phyloP scores from a whole-genome alignment of 345 rosid species.

The Populus ilicifolia region DNA sequence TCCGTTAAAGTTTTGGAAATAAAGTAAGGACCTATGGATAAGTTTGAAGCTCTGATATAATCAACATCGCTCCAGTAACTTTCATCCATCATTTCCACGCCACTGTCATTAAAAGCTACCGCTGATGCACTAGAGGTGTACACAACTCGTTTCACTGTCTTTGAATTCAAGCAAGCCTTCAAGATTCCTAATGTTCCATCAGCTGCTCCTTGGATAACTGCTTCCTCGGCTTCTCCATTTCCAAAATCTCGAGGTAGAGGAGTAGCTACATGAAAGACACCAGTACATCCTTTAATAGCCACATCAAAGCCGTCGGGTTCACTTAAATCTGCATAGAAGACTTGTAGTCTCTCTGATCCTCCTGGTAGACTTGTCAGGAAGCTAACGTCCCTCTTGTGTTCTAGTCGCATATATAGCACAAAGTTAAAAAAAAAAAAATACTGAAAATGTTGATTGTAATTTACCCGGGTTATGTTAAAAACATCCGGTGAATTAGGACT shows the following conservation, averaged over 20 bases:
- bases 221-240: conserved; percentile 44
- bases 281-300: conserved; percentile 28
- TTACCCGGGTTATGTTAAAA: background rate
- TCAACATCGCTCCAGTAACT: conserved; percentile 34
- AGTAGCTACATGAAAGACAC: conserved; percentile 33
- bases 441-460: background rate
- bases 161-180: conserved; percentile 45
- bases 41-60: background rate
- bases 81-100: conserved; percentile 27
- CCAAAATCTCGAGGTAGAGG: conserved; percentile 14
- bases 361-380: conserved; percentile 53
- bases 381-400: conserved; percentile 43
- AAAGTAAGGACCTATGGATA: background rate
- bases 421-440: background rate
- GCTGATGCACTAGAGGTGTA: conserved; percentile 57
- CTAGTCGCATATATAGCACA: conserved; percentile 17
- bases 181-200: conserved; percentile 52
- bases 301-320: conserved; percentile 23
- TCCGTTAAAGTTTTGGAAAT: conserved; percentile 33
- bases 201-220: conserved; percentile 41
- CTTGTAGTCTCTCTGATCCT: conserved; percentile 46
- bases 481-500: background rate
- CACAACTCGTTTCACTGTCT: conserved; percentile 54
- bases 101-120: background rate
- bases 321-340: conserved; percentile 26